Conservation (phyloP, 75 land plant genomes). For the Chamaecyparis obtusa region DNA sequence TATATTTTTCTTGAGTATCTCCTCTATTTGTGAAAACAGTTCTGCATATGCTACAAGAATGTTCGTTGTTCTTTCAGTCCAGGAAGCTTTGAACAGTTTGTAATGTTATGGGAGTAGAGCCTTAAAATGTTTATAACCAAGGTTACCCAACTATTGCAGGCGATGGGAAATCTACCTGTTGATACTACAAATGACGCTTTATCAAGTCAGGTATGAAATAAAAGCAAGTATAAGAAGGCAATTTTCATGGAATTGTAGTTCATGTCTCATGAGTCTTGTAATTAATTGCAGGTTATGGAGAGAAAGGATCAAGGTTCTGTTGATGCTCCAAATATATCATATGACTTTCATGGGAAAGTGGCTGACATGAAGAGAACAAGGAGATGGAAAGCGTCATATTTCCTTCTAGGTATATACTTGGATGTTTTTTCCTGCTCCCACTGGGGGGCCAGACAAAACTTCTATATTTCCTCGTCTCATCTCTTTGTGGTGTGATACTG, state of each 20-base stretch:
- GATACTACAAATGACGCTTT: not conserved
- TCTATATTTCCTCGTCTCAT: no score
- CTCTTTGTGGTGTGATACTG: no score
- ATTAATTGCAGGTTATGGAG: not conserved
- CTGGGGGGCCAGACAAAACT: not conserved
- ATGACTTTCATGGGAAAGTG: slow-evolving; percentile 19
- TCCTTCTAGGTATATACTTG: slow-evolving; percentile 35
- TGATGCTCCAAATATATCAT: not conserved
- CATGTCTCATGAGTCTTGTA: not conserved
- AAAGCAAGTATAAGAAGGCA: not conserved
- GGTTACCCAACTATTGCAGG: not conserved
- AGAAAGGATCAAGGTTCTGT: not conserved
- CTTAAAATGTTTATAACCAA: no score
- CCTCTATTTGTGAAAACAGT: no score
- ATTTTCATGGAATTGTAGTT: not conserved
- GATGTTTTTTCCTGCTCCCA: not conserved
- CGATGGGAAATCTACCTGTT: no score
- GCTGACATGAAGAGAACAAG: slow-evolving; percentile 30
- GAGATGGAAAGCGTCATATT: slow-evolving; percentile 53
- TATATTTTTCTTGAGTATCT: no score
- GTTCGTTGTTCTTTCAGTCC: no score
- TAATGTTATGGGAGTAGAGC: no score
- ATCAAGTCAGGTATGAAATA: not conserved
- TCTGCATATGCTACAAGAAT: no score
- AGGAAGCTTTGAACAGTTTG: no score